Base-by-base conservation (phyloP, 2,329 filamentous ascomycete genomes). In the Colletotrichum neosansevieriae region DNA sequence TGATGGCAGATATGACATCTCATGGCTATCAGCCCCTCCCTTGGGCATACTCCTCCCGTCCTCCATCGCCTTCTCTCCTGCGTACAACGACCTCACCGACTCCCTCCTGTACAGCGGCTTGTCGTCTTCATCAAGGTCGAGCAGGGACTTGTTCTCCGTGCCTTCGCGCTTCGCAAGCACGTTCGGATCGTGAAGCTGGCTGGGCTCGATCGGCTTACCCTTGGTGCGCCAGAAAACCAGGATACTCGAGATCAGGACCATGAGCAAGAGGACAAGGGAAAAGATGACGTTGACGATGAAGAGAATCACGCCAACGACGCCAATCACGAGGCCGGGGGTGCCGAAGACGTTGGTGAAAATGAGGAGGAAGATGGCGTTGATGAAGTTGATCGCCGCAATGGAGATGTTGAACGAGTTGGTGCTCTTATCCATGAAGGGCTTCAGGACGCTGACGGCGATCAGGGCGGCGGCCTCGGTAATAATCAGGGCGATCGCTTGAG, bases 391-490 rank as follows among this genome's bases (percentile, higher is more conserved):
- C 53, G 89, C 91, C 70, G 90, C 92, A 75, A 98, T 98, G 70
- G 94, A 88, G 75, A 98, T 97, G 82, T 98, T 98, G 87, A 97
- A 97, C 54, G 91, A 91, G 80, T 98, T 98, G 70, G 94, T 97
- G 83, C 94, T 95, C 89, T 97, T 97, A 85, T 98, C 95, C 95
- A 98, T 98, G 91, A 94, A 98, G 21, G 95, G 95, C 69, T 93
- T 91, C 73, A 98, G 82, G 59, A 97, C 91, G 70, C 90, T 92
- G 62, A 94, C 89, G 32, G 82, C 89, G 74, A 98, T 91, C 63
- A 98, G 85, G 74, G 92, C 91, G 58, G 81, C 88, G 2, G 91
- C 91, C 80, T 98, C 95, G 66, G 98, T 89, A 70, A 98, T 83
- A 44, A 98, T 85, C 68, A 98, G 86, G 15, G 91, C 93, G 67